Conservation (phyloP, 148 eudicot species). For the Vaccinium corymbosum region DNA sequence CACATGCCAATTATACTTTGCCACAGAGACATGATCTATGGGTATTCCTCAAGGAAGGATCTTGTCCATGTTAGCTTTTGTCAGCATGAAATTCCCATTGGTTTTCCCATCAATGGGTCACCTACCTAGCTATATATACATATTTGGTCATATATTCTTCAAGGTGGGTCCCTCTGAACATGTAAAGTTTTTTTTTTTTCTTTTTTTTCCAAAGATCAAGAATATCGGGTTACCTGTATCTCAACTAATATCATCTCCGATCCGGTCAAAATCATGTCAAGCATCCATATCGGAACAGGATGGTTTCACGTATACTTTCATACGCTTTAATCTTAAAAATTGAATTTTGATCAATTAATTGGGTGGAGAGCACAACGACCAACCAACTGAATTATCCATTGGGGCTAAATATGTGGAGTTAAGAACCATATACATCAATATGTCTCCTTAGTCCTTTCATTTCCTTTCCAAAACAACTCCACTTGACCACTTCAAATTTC, state of each 20-base stretch:
- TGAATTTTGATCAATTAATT: too few relatives aligned
- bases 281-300: too few relatives aligned
- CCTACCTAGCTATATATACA: background rate
- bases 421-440: background rate
- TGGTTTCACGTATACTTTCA: too few relatives aligned
- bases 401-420: background rate
- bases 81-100: slow-evolving; percentile 18
- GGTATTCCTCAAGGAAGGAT: slow-evolving; percentile 17
- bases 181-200: background rate
- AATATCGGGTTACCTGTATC: too few relatives aligned
- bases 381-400: too few relatives aligned
- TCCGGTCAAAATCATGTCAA: too few relatives aligned
- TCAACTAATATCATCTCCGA: too few relatives aligned
- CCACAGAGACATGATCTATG: slow-evolving; percentile 16
- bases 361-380: too few relatives aligned
- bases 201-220: too few relatives aligned
- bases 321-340: too few relatives aligned
- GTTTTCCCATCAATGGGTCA: slow-evolving; percentile 10
- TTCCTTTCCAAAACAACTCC: background rate
- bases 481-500: background rate
- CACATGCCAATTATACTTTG: slow-evolving; percentile 5
- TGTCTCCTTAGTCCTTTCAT: background rate
- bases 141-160: background rate
- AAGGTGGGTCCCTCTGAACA: background rate
- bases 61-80: slow-evolving; percentile 14